Base-by-base conservation (phyloP, 176 grass and related monocot genomes). In the Zoysia japonica region DNA sequence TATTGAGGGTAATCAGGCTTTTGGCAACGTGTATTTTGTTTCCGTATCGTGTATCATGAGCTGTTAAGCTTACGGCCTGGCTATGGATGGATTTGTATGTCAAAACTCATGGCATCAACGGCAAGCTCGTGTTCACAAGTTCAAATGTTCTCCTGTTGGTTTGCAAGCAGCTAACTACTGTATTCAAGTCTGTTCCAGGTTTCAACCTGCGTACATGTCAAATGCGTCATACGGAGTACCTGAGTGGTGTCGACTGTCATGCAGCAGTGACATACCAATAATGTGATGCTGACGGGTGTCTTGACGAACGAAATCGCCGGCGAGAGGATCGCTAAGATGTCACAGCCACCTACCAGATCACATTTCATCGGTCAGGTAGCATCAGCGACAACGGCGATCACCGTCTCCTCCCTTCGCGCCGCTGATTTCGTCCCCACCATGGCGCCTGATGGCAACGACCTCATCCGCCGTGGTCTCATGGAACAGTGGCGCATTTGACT, bases 1-100 rank as follows among this genome's bases (percentile, higher is more conserved):
- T 86, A 74, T 64, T 67, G 60, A 51, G 47, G 59, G 72, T 71
- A 68, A 67, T 72, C 72, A 51, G 78, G 67, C 82, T 77, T 84
- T 80, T 70, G 63, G 35, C 36, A 67, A 51, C 60, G 0, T 43
- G 67, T 36, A 11, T 9, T 59, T 48, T 14, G 14, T 44, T 44
- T 54, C 11, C 12, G n/a, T 8, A 16, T 20, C 53, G 10, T 52
- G 74, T 8, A 11, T 16, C 46, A 41, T 61, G 74, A 17, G 59
- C 77, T 81, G 67, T 53, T 73, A 51, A 52, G 65, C 39, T 67
- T 8, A 57, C 50, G 61, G 59, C 49, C 83, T 44, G 44, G 38
- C 28, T 35, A 43, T 60, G 67, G 74, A 64, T 72, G 72, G 12
- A 65, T 68, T 12, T 84, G 55, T 82, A 56, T 49, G 56, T 74